Base-by-base conservation (phyloP, 2,329 filamentous ascomycete species). In the Trichoderma citrinoviride region DNA sequence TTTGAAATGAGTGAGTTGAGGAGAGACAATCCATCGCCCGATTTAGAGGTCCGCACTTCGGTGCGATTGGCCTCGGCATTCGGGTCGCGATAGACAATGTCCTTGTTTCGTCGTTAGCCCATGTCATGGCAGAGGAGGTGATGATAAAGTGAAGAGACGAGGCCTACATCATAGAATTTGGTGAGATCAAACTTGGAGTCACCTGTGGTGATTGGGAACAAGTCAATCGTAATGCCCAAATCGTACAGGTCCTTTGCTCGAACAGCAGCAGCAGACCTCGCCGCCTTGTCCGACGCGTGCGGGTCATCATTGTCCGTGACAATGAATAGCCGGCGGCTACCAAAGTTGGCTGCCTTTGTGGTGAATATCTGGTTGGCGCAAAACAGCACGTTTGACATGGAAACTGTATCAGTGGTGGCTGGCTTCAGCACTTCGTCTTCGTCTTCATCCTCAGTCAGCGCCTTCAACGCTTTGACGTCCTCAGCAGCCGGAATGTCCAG, bases 331-430 rank as follows among this genome's bases (percentile, higher is more conserved):
- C 95, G 87, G 67, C 94, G 84, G 6, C 94, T 98, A 4, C 92
- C 90, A 75, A 98, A 98, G 73, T 97, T 98, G 19, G 95, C 88
- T 0, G 95, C 93, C 75, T 91, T 96, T 3, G 92, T 97, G 1
- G 93, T 97, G 74, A 99, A 97, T 58, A 98, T 91, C 73, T 97
- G 93, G 70, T 98, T 98, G 43, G 93, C 94, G 71, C 93, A 96
- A 74, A 97, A 97, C 1, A 99, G 82, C 2, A 99, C 84, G 71
- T 93, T 96, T 10, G 91, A 87, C 89, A 99, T 96, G 40, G 88
- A 87, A 0, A 90, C 88, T 1, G 83, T 80, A 63, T 93, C 87
- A 3, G 85, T 79, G 3, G 85, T 79, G 0, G 91, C 86, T 1
- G 93, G 88, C 6, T 83, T 82, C 41, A 98, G 78, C 4, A 97